These are phyloP conservation scores for Claviceps sp. DNA, from an alignment of 2,329 filamentous ascomycete species.

Conservation along the genomic window DNA sequence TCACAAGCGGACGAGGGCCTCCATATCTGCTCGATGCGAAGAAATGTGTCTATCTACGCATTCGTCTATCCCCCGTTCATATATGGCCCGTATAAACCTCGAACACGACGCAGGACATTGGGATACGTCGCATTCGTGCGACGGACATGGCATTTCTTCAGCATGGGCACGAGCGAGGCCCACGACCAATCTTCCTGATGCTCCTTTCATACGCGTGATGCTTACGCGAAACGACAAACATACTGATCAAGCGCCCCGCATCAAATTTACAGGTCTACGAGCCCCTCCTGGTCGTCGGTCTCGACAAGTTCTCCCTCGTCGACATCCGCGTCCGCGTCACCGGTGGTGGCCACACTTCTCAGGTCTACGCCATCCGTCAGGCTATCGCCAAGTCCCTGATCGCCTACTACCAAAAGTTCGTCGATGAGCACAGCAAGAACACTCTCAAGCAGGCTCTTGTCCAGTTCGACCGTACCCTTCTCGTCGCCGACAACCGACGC, in stretches of 20 bases:
- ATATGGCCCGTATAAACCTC: not conserved
- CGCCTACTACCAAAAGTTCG: constrained; percentile 98
- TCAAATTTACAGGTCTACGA: constrained; percentile 66
- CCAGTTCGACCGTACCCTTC: constrained; percentile 90
- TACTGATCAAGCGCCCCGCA: not conserved
- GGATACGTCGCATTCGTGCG: not conserved
- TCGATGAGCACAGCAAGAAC: constrained; percentile 99
- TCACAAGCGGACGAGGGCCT: not conserved
- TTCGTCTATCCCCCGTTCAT: too few species aligned
- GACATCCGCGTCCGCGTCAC: constrained; percentile 95
- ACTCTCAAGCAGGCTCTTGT: constrained; percentile 93
- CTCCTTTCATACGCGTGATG: not conserved
- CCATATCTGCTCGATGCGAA: not conserved
- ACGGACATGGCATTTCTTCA: not conserved
- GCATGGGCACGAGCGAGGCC: not conserved
- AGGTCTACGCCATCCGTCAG: constrained; percentile 97
- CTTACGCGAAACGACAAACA: not conserved
- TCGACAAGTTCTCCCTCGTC: constrained; percentile 93
- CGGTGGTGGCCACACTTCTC: constrained; percentile 94
- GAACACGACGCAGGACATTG: not conserved
- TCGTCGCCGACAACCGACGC: constrained; percentile 97
- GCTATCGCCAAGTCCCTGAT: constrained; percentile 74
- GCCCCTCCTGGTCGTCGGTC: constrained; percentile 88
- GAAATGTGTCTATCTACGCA: not conserved
- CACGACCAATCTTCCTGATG: too few species aligned